Base-by-base conservation (phyloP, 73 alveolate species). In the Tetrahymena elliotti region DNA sequence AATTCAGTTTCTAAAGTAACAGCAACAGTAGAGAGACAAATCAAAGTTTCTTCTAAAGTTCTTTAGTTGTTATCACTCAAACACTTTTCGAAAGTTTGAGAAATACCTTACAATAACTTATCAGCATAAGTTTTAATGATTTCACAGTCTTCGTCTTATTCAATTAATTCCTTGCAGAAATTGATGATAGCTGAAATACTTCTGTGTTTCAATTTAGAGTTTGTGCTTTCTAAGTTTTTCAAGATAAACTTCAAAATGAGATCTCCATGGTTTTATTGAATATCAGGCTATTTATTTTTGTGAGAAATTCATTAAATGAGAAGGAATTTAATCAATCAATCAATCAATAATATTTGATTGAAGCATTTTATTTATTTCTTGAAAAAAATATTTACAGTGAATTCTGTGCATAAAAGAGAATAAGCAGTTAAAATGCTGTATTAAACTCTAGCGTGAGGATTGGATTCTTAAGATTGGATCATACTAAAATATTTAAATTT, bases 1-100 rank as follows among this genome's bases (percentile, higher is more conserved):
- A 94, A 94, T 47, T 94, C 84, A 52, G 83, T 94, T 84, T 84
- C 37, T 33, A 94, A 88, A 52, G 93, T 88, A 33, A 54, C 83
- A 41, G 96, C 95, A 31, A 94, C 24, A 16, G 93, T 88, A 41
- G 94, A 68, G 47, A 94, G 93, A 52, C 95, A 94, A 33, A 93
- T 47, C 52, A 94, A 93, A 84, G 96, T 94, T 88, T 94, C 93
- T 88, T 94, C 96, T 52, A 88, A 94, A 27, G 93, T 94, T 52
- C 82, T 84, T 88, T 88, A 40, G 34, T 94, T 84, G 38, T 84
- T 83, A 41, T 84, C 40, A 20, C 92, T 92, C 36, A 88, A 40
- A 13, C 84, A 47, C 33, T 53, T 94, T 34, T 88, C 93, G 15
- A 94, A 94, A 88, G 93, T 94, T 35, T 93, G 16, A 84, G 68